Evolutionary conservation across 2,329 filamentous ascomycete genomes (phyloP), one percentile per base, ranked within the genome.

Genomic region (Cordyceps javanica): DNA sequence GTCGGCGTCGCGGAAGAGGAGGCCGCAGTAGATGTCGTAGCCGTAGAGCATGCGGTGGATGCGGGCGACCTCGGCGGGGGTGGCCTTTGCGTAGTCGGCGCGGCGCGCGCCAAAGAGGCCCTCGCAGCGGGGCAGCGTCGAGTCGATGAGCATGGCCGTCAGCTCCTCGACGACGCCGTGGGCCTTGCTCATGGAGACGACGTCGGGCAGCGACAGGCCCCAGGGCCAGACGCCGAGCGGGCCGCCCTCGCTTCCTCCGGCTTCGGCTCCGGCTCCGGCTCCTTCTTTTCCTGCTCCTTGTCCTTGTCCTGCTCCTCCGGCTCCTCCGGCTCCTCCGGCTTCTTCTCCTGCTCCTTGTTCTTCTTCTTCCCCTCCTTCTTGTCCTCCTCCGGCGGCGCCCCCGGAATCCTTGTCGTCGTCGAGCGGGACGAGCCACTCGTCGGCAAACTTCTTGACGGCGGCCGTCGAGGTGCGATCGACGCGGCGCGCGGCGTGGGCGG

Each of bases 211-310:
- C n/a, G 54, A 49, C 23, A 56, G 34, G 16, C 54, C 54, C 54
- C 54, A 56, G 5, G 54, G 54, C 54, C 54, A 56, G 21, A 56
- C 11, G 23, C 44, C 44, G 3, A 56, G 25, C n/a, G 54, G 54
- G 21, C 54, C 54, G 25, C 34, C 26, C 14, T 41, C 44, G 32
- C n/a, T 23, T 44, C 34, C 44, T 10, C 25, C 44, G 16, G 16
- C 30, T 3, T 34, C 54, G n/a, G 19, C 34, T 8, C 3, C 44
- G 19, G 30, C 52, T 30, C 13, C 30, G 52, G 36, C 36, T n/a
- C n/a, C n/a, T n/a, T n/a, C n/a, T n/a, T n/a, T n/a, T n/a, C n/a
- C n/a, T n/a, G n/a, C n/a, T n/a, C n/a, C n/a, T n/a, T n/a, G n/a
- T n/a, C n/a, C n/a, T n/a, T n/a, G n/a, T n/a, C n/a, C n/a, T n/a